Evolutionary conservation across 768 basidiomycete genomes (phyloP).

Genomic region (Pisolithus albus): DNA sequence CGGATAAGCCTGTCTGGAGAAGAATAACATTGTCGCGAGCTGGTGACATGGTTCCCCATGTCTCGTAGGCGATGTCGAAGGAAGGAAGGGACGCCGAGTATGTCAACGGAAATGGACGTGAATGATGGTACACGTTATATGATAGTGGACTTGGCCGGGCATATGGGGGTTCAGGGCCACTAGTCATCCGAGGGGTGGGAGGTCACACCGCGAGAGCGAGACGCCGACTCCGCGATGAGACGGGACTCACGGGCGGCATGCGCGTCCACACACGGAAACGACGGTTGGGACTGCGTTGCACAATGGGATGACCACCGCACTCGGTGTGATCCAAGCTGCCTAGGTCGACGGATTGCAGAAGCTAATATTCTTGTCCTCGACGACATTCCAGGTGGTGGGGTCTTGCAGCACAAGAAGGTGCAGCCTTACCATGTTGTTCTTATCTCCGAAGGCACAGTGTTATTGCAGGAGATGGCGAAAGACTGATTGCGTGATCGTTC

Average conservation of each 20-base stretch:
- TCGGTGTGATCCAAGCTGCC: neutral
- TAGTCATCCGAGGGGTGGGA: constrained; percentile 27
- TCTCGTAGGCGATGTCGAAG: constrained; percentile 92
- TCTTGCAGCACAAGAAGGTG: neutral
- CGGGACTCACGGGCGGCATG: constrained; percentile 66
- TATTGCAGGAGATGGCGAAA: neutral
- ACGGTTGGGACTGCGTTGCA: constrained; percentile 9
- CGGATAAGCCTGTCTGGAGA: constrained; percentile 92
- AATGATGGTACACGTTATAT: constrained; percentile 65
- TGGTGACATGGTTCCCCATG: constrained; percentile 88
- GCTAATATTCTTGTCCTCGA: neutral
- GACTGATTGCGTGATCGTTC: constrained; percentile 4
- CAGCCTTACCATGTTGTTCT: neutral
- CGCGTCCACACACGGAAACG: constrained; percentile 78
- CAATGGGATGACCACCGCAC: constrained; percentile 1
- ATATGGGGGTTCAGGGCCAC: constrained; percentile 79
- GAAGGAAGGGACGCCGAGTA: constrained; percentile 55
- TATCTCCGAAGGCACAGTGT: too few species aligned
- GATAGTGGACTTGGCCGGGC: constrained; percentile 69
- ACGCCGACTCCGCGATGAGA: constrained; percentile 28
- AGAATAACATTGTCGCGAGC: constrained; percentile 83
- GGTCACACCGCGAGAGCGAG: constrained; percentile 15
- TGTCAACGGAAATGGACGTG: constrained; percentile 55
- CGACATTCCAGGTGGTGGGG: neutral
- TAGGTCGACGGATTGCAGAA: constrained; percentile 1